phyloP scores from a whole-genome alignment of 179 eudicot species.

The Sideroxylon spinosum region DNA sequence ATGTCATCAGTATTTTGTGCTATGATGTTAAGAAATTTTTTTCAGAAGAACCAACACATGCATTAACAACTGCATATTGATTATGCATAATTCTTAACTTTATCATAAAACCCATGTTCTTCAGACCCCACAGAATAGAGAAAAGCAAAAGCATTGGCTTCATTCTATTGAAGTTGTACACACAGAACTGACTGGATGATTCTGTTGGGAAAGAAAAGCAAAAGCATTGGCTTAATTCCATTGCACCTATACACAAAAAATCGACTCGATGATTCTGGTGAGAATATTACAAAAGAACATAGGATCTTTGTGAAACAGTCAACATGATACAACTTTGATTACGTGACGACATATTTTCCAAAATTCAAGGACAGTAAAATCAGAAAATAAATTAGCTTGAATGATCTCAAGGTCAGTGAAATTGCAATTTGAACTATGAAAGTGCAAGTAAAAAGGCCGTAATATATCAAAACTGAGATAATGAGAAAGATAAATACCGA shows the following conservation, averaged over 20 bases:
- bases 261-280: not conserved
- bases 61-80: too few species aligned
- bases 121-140: not conserved
- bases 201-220: too few species aligned
- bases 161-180: too few species aligned
- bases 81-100: not conserved
- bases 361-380: not conserved
- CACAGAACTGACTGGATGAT: too few species aligned
- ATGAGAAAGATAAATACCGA: slow-evolving; percentile 40
- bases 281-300: not conserved
- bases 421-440: not conserved
- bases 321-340: not conserved
- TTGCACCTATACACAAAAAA: slow-evolving; percentile 5
- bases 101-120: not conserved
- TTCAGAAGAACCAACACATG: too few species aligned
- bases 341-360: not conserved
- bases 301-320: not conserved
- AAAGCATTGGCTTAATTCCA: not conserved
- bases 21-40: too few species aligned
- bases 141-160: not conserved
- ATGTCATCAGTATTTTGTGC: too few species aligned
- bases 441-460: not conserved
- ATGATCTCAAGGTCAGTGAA: not conserved
- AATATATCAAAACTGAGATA: not conserved
- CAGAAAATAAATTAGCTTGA: not conserved